Conservation (phyloP, 2,329 filamentous ascomycete species). For the Apiospora pterosperma region DNA sequence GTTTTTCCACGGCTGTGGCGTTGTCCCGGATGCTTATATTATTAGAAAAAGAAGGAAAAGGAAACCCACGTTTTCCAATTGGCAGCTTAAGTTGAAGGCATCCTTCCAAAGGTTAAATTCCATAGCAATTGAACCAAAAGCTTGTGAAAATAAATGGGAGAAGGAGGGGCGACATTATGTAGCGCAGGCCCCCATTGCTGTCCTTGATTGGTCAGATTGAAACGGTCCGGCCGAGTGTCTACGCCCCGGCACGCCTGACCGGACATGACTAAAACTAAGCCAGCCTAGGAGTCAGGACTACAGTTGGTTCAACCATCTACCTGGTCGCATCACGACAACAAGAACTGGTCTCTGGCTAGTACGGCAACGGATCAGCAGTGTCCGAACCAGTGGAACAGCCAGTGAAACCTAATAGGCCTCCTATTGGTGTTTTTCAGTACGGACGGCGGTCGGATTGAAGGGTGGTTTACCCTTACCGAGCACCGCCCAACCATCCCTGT, state of each 20-base stretch:
- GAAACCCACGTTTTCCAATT: too few relatives aligned
- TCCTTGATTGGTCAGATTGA: background rate
- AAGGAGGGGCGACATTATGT: background rate
- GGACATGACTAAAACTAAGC: background rate
- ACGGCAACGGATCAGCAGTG: background rate
- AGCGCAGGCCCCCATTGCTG: background rate
- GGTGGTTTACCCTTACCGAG: background rate
- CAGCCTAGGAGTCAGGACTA: background rate
- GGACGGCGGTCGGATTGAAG: background rate
- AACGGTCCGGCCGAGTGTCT: background rate
- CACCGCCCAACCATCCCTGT: background rate
- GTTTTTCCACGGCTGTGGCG: background rate
- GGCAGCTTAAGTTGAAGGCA: background rate
- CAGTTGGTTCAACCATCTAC: background rate
- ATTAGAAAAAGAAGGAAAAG: background rate
- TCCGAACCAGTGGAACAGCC: background rate
- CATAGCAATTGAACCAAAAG: background rate
- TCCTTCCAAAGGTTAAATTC: background rate
- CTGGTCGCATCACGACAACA: background rate
- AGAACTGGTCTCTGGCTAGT: background rate
- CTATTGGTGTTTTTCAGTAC: too few relatives aligned
- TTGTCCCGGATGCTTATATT: background rate
- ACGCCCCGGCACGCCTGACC: background rate
- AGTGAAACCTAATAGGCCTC: background rate
- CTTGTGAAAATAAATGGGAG: background rate